Evolutionary conservation across 176 grass and related monocot genomes (phyloP).

Genomic region (Pontederia crassipes): DNA sequence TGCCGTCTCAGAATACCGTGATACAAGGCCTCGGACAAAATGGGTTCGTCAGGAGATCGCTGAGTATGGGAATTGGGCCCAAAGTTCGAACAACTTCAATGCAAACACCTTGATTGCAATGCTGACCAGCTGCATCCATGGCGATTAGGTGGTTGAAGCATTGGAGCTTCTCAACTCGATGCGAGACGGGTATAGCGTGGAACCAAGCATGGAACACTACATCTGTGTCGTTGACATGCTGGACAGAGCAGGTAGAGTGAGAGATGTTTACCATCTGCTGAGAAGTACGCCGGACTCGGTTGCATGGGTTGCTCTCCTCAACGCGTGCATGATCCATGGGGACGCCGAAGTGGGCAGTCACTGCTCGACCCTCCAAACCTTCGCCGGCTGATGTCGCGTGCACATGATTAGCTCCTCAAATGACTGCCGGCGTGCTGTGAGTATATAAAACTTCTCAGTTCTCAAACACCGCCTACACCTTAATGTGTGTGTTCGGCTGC

Average conservation of each 20-base stretch:
- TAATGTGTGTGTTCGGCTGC: no score
- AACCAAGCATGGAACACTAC: constrained; percentile 31
- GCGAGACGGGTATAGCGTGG: constrained; percentile 26
- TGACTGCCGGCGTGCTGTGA: no score
- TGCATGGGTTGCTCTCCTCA: no score
- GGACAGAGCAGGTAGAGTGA: constrained; percentile 33
- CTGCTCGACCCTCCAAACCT: no score
- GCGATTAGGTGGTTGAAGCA: constrained; percentile 24
- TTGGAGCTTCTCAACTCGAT: constrained; percentile 10
- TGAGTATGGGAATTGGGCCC: constrained; percentile 19
- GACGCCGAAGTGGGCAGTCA: no score
- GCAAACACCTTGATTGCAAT: constrained; percentile 19
- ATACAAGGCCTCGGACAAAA: constrained; percentile 59
- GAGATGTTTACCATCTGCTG: constrained; percentile 32
- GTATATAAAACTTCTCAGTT: no score
- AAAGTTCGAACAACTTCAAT: no score
- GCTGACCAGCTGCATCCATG: constrained; percentile 36
- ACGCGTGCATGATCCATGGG: no score
- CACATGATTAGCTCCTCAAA: no score
- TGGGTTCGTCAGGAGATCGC: constrained; percentile 22
- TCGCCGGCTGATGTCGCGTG: no score
- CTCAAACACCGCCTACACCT: no score
- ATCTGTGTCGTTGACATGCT: constrained; percentile 35
- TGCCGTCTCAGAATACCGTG: background rate
- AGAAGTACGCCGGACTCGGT: constrained; percentile 28